Evolutionary conservation across 2,329 filamentous ascomycete genomes (phyloP).

Genomic region (Xylariales sp.): DNA sequence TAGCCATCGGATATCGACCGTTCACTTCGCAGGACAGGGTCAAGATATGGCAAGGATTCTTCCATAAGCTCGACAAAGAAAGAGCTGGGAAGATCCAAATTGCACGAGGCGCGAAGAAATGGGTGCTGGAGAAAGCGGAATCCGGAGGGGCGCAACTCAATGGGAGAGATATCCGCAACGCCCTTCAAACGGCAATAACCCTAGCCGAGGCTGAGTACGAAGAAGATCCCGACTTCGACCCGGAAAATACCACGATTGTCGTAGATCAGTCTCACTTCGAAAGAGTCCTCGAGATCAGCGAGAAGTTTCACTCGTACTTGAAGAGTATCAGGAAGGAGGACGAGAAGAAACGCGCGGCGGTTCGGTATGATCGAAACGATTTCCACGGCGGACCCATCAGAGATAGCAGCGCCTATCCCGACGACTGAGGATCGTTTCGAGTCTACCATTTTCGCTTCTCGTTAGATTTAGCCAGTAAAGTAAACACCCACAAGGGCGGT

Average conservation of each 20-base stretch:
- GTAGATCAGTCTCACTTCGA: slow-evolving; percentile 28
- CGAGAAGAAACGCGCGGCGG: slow-evolving; percentile 27
- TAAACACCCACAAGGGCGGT: too few species aligned
- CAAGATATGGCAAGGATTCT: slow-evolving; percentile 33
- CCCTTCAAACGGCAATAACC: slow-evolving; percentile 22
- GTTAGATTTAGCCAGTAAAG: too few species aligned
- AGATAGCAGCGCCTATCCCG: too few species aligned
- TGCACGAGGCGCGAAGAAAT: slow-evolving; percentile 17
- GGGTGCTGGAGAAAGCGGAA: slow-evolving; percentile 19
- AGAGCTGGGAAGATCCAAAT: slow-evolving; percentile 29
- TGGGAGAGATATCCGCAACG: slow-evolving; percentile 25
- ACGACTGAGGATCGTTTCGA: too few species aligned
- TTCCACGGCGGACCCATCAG: too few species aligned
- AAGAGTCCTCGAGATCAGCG: slow-evolving; percentile 5
- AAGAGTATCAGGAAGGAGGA: slow-evolving; percentile 32
- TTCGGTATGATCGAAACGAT: too few species aligned
- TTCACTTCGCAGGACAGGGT: background rate
- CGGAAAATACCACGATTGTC: slow-evolving; percentile 18
- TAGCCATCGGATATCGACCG: slow-evolving; percentile 46
- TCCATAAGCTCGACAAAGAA: slow-evolving; percentile 23
- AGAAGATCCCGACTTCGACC: slow-evolving; percentile 45
- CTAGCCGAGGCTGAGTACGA: slow-evolving; percentile 33
- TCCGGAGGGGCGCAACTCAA: slow-evolving; percentile 17
- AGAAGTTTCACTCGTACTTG: slow-evolving; percentile 27
- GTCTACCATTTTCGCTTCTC: too few species aligned